phyloP scores from a whole-genome alignment of 176 grass and related monocot genomes.

The Carex cristatella region DNA sequence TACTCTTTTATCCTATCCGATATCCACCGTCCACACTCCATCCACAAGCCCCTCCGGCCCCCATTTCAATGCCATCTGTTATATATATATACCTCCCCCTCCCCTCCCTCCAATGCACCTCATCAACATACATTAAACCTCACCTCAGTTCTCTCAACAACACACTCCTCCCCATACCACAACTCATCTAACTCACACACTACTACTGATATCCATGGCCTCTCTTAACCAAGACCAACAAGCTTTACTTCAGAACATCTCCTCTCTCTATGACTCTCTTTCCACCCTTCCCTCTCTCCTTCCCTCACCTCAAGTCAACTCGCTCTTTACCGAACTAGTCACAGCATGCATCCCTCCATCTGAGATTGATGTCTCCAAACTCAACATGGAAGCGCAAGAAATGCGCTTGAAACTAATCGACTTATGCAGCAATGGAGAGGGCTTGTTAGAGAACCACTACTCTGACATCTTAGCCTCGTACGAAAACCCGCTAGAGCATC shows the following conservation, averaged over 20 bases:
- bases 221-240: constrained; percentile 30
- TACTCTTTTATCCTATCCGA: neutral
- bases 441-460: constrained; percentile 70
- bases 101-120: neutral
- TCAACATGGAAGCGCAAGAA: constrained; percentile 39
- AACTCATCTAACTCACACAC: too few relatives aligned
- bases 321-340: constrained; percentile 74
- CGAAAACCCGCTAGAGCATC: constrained; percentile 62
- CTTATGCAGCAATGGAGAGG: constrained; percentile 59
- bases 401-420: constrained; percentile 56
- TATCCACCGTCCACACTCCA: constrained; percentile 2
- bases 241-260: constrained; percentile 55
- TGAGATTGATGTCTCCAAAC: constrained; percentile 45
- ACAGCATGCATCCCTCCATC: constrained; percentile 55
- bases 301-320: constrained; percentile 60
- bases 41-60: constrained; percentile 8
- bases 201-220: constrained; percentile 21
- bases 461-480: constrained; percentile 61
- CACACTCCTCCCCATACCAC: neutral
- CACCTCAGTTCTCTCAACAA: neutral
- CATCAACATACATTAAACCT: neutral
- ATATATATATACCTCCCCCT: neutral
- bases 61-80: constrained; percentile 1
- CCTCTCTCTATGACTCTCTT: constrained; percentile 32
- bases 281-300: constrained; percentile 45